Conservation (phyloP, 148 eudicot species). For the Pharnaceum exiguum region DNA sequence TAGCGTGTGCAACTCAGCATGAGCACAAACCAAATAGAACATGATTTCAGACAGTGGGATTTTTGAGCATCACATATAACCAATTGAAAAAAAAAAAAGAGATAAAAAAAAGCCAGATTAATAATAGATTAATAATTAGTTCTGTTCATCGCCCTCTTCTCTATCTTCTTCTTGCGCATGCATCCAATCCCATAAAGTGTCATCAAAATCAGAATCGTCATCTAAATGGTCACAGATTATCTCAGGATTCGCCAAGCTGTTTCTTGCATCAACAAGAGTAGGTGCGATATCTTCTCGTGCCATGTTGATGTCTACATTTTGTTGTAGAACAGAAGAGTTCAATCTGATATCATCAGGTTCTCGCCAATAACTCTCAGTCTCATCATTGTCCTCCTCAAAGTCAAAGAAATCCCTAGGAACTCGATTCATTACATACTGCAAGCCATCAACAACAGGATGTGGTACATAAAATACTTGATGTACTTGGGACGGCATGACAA, state of each 20-base stretch:
- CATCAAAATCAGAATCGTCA: not conserved
- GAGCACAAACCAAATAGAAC: too few species aligned
- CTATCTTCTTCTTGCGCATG: too few species aligned
- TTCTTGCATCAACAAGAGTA: not conserved
- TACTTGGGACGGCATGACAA: conserved; percentile 11
- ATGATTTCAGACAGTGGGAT: too few species aligned
- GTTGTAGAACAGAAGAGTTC: not conserved
- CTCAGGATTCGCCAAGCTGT: not conserved
- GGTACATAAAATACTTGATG: conserved; percentile 4
- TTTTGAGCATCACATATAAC: too few species aligned
- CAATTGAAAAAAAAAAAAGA: too few species aligned
- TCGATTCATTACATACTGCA: not conserved
- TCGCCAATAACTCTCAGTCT: not conserved
- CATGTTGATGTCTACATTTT: not conserved
- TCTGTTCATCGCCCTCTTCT: too few species aligned
- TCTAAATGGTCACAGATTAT: not conserved
- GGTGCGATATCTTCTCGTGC: not conserved
- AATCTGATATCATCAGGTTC: not conserved
- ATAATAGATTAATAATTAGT: too few species aligned
- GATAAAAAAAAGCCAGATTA: too few species aligned
- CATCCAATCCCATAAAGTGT: not conserved
- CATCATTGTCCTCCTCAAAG: not conserved
- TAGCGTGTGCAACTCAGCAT: too few species aligned
- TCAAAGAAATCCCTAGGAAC: conserved; percentile 4
- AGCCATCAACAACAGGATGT: not conserved